A percentile compares a stretch with the other conserved stretches of the same genome.
phyloP scores from a whole-genome alignment of 2,329 filamentous ascomycete species.

The Fusarium solani-melongenae region DNA sequence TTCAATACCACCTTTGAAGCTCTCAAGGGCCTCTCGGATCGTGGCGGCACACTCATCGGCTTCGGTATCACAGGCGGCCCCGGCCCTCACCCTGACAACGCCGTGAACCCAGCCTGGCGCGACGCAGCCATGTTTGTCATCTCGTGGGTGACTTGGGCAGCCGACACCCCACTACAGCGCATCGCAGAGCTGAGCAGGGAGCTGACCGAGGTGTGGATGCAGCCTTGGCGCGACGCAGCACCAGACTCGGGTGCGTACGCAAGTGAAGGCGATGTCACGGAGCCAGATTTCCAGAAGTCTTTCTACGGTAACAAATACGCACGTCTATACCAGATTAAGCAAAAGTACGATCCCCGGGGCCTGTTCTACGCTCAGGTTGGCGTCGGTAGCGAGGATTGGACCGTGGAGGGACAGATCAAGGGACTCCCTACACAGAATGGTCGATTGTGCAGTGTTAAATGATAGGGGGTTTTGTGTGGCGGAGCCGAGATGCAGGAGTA shows the following conservation, averaged over 20 bases:
- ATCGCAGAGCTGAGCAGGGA: background rate
- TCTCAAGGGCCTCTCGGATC: background rate
- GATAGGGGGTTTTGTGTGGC: background rate
- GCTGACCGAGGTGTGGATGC: background rate
- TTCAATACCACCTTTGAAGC: background rate
- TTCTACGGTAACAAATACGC: conserved; percentile 56
- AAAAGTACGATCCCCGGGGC: conserved; percentile 55
- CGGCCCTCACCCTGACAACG: background rate
- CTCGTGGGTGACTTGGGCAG: background rate
- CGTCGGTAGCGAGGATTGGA: conserved; percentile 59
- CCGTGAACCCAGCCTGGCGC: background rate
- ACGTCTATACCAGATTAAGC: conserved; percentile 51
- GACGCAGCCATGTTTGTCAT: background rate
- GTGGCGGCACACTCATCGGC: background rate
- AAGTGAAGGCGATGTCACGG: conserved; percentile 53
- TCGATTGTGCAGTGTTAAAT: background rate
- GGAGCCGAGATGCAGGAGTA: background rate
- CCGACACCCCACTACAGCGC: background rate
- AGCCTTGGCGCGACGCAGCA: conserved; percentile 48
- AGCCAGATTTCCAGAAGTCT: conserved; percentile 50
- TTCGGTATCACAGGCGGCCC: background rate
- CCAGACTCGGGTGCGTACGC: conserved; percentile 56
- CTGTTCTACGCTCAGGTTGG: conserved; percentile 57
- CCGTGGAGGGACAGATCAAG: background rate
- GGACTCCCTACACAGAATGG: background rate